These are phyloP conservation scores for Cornus controversa DNA, from an alignment of 148 eudicot genomes.

Conservation along the genomic window DNA sequence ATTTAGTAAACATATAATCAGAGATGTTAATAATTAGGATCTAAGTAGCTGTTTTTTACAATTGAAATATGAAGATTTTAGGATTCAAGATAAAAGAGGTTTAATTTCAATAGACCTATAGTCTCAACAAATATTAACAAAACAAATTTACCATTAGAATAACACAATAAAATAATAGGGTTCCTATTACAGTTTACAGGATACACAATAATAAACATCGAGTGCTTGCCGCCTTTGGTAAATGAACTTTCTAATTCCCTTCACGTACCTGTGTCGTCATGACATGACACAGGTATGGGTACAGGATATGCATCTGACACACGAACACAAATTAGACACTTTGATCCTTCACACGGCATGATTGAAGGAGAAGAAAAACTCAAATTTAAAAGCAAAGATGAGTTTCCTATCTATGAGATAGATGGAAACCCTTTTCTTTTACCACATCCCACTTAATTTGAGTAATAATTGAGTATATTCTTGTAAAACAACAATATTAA, in stretches of 20 bases:
- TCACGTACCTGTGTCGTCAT: not conserved
- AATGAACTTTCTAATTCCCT: not conserved
- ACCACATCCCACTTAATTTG: too few relatives aligned
- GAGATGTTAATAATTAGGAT: not conserved
- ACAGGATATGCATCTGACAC: not conserved
- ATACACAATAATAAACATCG: too few relatives aligned
- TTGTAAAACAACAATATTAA: too few relatives aligned
- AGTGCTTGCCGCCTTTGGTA: too few relatives aligned
- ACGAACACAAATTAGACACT: not conserved
- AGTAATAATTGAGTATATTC: too few relatives aligned
- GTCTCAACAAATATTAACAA: not conserved
- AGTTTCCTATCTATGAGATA: too few relatives aligned
- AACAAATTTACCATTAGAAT: too few relatives aligned
- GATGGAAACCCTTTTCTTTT: too few relatives aligned
- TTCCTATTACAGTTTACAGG: not conserved
- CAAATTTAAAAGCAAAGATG: too few relatives aligned
- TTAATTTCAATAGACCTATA: not conserved
- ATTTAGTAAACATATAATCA: not conserved
- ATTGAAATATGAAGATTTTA: too few relatives aligned
- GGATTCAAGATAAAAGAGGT: not conserved
- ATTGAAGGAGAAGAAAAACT: too few relatives aligned
- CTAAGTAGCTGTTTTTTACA: not conserved
- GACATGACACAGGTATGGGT: not conserved
- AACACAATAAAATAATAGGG: not conserved
- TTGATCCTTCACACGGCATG: too few relatives aligned